Evolutionary conservation across 768 basidiomycete genomes (phyloP), one percentile per base, ranked within the genome.

Genomic region (Boletales sp.): DNA sequence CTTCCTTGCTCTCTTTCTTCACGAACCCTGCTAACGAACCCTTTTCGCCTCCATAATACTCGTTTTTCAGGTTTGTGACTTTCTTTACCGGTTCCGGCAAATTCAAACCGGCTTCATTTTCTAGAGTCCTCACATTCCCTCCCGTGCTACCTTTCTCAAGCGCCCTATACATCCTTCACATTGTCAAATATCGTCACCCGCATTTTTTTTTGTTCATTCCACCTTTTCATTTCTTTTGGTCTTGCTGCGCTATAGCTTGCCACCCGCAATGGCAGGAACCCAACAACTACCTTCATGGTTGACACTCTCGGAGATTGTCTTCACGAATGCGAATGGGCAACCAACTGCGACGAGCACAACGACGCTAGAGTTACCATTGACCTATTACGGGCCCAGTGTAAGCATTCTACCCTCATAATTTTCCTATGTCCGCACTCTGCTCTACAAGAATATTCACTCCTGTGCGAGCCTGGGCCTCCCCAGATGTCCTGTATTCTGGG

Each of bases 321-420:
- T 82, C 41, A 81, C 80, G 8, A 73, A 81, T 59, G 69, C 72
- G 3, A 72, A 70, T 45, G 86, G 85, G 43, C 67, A 68, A 18
- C 75, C 78, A 31, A 58, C 82, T 47, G 72, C 79, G 42, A 87
- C 85, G 13, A 72, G 74, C 38, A 82, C 81, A 21, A 70, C 86
- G 21, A 70, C 85, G 10, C 58, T 87, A 24, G 80, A 76, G 56
- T 62, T 90, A 43, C 86, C 90, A 36, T 70, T 90, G 56, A 90
- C 89, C 0, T 92, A 91, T 68, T 89, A 79, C 56, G 90, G 90
- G 29, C 87, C 90, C 46, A 83, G 84, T 65, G 88, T 90, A 63
- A 79, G 87, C 79, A 12, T 14, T 46, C 32, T 6, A 17, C 49
- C 31, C 35, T 18, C 30, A 18, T 45, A 11, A 17, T 42, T 50